phyloP scores from a whole-genome alignment of 495 filamentous ascomycete species.

The Terfezia claveryi region DNA sequence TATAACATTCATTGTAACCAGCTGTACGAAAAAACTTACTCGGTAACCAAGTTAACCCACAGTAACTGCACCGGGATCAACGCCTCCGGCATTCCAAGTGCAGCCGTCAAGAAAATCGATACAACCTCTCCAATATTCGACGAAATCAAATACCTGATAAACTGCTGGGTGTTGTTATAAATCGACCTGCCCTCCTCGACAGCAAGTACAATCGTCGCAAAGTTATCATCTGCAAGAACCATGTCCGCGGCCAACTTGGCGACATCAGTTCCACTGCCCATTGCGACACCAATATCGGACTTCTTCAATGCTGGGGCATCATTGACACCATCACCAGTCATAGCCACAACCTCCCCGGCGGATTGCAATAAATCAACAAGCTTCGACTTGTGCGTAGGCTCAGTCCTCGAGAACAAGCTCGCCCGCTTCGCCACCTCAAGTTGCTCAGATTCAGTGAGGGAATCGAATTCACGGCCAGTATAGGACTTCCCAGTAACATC shows the following conservation, averaged over 20 bases:
- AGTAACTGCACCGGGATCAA: conserved; percentile 92
- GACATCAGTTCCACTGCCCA: conserved; percentile 96
- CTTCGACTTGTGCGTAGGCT: conserved; percentile 85
- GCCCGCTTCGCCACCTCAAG: conserved; percentile 64
- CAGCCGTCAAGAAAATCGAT: conserved; percentile 96
- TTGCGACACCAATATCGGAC: conserved; percentile 94
- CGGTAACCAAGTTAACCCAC: conserved; percentile 98
- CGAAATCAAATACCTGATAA: conserved; percentile 96
- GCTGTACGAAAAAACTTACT: conserved; percentile 18
- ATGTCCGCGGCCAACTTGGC: conserved; percentile 94
- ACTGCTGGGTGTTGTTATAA: conserved; percentile 99
- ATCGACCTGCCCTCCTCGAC: conserved; percentile 96
- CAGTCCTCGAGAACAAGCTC: conserved; percentile 88
- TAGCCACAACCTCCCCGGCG: conserved; percentile 84
- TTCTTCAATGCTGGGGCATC: conserved; percentile 97
- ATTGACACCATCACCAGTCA: conserved; percentile 99
- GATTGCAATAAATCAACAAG: conserved; percentile 92
- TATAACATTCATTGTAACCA: too few species aligned
- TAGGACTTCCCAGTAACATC: conserved; percentile 80
- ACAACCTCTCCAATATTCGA: conserved; percentile 99
- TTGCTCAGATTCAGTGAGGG: conserved; percentile 55
- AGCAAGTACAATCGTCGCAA: conserved; percentile 87
- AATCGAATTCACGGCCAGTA: conserved; percentile 86
- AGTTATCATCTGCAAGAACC: conserved; percentile 97
- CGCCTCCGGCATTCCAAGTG: conserved; percentile 92